Evolutionary conservation across 306 rosid genomes (phyloP).

Genomic region (Malus domestica): ASM211411v1 NC_041800.1:32268233-32268732

Average conservation of each 20-base stretch:
- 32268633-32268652: not conserved
- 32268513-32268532: not conserved
- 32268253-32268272: constrained; percentile 71
- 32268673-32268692: not conserved
- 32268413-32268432: not conserved
- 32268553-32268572: not conserved
- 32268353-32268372: not conserved
- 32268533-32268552: no score
- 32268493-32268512: not conserved
- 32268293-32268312: constrained; percentile 85
- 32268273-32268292: constrained; percentile 97
- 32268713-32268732: not conserved
- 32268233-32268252: constrained; percentile 88
- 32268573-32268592: not conserved
- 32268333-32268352: not conserved
- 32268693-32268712: not conserved
- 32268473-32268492: not conserved
- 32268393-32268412: not conserved
- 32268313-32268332: not conserved
- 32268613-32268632: not conserved
- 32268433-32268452: not conserved
- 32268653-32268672: not conserved
- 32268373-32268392: not conserved
- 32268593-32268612: not conserved
- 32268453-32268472: not conserved